Percentiles rank a stretch among this genome's conserved stretches.
These are phyloP conservation scores for Ceratorhiza oryzae-sativae DNA, from an alignment of 1,284 basidiomycete species.

Conservation along the genomic window DNA sequence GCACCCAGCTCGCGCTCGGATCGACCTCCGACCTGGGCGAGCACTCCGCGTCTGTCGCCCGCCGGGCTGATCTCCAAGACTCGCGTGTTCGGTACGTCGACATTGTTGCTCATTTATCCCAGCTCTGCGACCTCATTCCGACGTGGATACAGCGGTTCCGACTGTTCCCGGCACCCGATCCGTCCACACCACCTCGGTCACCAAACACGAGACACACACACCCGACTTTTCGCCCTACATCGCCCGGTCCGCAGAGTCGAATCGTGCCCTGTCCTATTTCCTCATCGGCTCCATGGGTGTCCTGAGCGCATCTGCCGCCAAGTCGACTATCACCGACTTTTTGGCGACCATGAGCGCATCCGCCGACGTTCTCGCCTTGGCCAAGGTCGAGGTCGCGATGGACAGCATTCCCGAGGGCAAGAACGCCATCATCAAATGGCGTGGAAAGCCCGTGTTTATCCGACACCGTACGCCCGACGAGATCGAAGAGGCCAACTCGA, in stretches of 20 bases:
- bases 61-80: conserved; percentile 69
- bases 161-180: conserved; percentile 70
- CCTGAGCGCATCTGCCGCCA: conserved; percentile 92
- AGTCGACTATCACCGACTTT: conserved; percentile 94
- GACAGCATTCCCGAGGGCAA: conserved; percentile 94
- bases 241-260: conserved; percentile 69
- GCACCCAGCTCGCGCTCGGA: conserved; percentile 67
- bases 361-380: conserved; percentile 96
- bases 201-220: conserved; percentile 62
- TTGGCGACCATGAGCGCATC: conserved; percentile 96
- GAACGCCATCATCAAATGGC: conserved; percentile 98
- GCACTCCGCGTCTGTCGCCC: conserved; percentile 60
- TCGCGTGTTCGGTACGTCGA: conserved; percentile 69
- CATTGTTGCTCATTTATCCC: conserved; percentile 32
- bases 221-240: conserved; percentile 91
- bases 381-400: conserved; percentile 97
- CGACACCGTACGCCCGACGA: conserved; percentile 93
- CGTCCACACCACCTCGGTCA: conserved; percentile 72
- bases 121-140: background rate
- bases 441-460: conserved; percentile 99
- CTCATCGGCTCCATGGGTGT: conserved; percentile 97
- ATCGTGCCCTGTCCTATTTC: conserved; percentile 93
- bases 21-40: conserved; percentile 69
- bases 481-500: conserved; percentile 89
- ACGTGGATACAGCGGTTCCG: conserved; percentile 59